Evolutionary conservation across 2,329 filamentous ascomycete genomes (phyloP).

Genomic region (Nothomitra cinnamomea): DNA sequence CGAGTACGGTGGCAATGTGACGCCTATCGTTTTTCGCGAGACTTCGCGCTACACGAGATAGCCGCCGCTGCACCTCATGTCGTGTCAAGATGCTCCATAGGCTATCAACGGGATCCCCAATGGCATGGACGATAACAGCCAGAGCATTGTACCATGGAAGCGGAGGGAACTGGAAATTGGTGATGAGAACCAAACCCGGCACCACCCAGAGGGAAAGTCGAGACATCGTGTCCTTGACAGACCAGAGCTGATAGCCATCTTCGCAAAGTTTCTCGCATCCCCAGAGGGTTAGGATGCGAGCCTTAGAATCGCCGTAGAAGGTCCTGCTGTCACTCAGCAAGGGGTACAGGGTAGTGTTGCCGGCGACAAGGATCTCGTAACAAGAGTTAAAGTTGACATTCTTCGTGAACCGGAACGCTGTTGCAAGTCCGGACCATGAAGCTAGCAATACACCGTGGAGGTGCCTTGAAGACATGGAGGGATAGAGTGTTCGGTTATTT

Average conservation of each 20-base stretch:
- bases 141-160: neutral
- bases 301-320: too few species aligned
- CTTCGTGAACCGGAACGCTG: too few species aligned
- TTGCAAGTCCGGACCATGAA: too few species aligned
- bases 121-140: neutral
- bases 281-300: neutral
- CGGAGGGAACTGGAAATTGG: neutral
- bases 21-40: neutral
- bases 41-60: neutral
- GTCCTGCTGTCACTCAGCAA: too few species aligned
- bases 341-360: too few species aligned
- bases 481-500: too few species aligned
- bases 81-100: neutral
- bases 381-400: too few species aligned
- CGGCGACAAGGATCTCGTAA: too few species aligned
- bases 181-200: neutral
- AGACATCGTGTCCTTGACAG: neutral
- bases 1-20: neutral
- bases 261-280: neutral
- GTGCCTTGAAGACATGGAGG: too few species aligned
- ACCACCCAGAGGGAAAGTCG: neutral
- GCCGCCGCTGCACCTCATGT: neutral
- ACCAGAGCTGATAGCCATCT: neutral
- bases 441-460: too few species aligned
- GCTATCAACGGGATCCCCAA: neutral